phyloP scores from a whole-genome alignment of 257 asterid genomes.

The Nicotiana obtusifolia region DNA sequence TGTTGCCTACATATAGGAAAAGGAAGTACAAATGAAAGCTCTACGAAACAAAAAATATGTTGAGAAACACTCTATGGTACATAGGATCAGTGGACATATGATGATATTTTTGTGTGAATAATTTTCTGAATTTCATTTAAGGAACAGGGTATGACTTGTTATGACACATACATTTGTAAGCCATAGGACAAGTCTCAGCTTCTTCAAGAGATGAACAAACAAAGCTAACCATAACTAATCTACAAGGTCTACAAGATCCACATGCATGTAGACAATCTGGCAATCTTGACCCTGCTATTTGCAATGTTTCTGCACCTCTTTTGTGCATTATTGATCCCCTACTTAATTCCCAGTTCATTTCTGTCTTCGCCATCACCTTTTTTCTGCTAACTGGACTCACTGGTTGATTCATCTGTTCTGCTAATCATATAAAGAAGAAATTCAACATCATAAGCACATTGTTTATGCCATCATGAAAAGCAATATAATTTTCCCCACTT shows the following conservation, averaged over 20 bases:
- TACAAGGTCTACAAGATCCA: constrained; percentile 83
- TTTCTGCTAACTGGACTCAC: constrained; percentile 8
- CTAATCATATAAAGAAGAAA: neutral
- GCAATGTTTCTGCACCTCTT: constrained; percentile 18
- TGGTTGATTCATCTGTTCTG: constrained; percentile 20
- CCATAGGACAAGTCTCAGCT: constrained; percentile 91
- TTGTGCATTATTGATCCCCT: neutral
- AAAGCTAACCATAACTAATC: constrained; percentile 82
- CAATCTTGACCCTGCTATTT: constrained; percentile 65
- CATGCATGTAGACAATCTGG: constrained; percentile 89
- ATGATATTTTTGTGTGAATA: neutral
- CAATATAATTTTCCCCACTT: too few species aligned
- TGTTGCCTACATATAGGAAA: neutral
- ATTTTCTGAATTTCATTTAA: constrained; percentile 2
- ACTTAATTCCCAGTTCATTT: neutral
- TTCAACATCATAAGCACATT: neutral
- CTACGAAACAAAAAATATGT: neutral
- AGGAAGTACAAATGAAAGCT: neutral
- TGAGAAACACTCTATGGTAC: neutral
- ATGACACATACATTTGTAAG: constrained; percentile 83
- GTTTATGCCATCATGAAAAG: too few species aligned
- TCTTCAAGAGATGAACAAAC: constrained; percentile 79
- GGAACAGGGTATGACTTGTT: constrained; percentile 91
- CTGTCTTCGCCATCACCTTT: neutral
- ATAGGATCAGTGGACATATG: neutral